Base-by-base conservation (phyloP, 1,284 basidiomycete species). In the Puccinia polysora region DNA sequence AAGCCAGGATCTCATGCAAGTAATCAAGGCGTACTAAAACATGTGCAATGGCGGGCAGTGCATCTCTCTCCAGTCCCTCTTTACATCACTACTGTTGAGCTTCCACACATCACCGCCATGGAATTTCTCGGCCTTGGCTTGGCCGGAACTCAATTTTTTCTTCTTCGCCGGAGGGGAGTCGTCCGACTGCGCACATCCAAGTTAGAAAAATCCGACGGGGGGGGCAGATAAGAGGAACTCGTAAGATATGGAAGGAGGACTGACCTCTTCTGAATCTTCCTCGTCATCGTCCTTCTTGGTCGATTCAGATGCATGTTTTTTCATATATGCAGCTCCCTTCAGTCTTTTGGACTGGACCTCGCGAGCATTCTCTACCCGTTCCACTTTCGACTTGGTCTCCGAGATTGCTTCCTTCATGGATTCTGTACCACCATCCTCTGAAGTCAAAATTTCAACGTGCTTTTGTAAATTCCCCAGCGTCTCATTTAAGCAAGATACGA, bases 11-110 rank as follows among this genome's bases (percentile, higher is more conserved):
- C n/a, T n/a, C n/a, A n/a, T n/a, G n/a, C n/a, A n/a, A n/a, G n/a
- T n/a, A 14, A 40, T 34, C 4, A 64, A 43, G 7, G 45, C 76
- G 76, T 75, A 80, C 76, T 77, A 75, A 74, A 97, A 96, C 84
- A 93, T 89, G 80, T 95, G 91, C 63, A 96, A 81, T 14, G 91
- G 88, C 0, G 92, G 91, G 0, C 86, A 85, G 56, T 85, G 84
- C 86, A 94, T 88, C 76, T 87, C 81, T 28, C 83, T 87, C 87
- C 87, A 94, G 77, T 95, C 86, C 67, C 83, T 83, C 76, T 84
- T 83, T 0, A 82, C 80, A 6, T 83, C 80, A 23, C 59, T 62
- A 2, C n/a, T n/a, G n/a, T 83, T 83, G 4, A 95, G 85, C 73
- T 86, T 86, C 91, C 91, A 94, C 2, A 89, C 89, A 77, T 92